Evolutionary conservation across 2,329 filamentous ascomycete species (phyloP).

Genomic region (Phyllosticta citrichinensis): DNA sequence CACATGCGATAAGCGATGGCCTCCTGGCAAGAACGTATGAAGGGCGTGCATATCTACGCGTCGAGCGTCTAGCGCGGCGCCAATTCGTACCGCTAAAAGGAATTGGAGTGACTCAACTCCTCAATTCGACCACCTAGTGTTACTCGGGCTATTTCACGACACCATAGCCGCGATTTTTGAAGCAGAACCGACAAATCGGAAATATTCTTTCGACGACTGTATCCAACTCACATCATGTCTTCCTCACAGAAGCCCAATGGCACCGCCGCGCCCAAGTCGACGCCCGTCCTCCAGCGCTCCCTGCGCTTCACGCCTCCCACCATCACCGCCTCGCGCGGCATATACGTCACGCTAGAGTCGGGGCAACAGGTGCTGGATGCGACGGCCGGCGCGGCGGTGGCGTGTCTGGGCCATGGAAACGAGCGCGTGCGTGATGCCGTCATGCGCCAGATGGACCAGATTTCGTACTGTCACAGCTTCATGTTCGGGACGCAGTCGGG

Average conservation of each 20-base stretch:
- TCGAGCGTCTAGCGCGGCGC: not conserved
- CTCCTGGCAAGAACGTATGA: not conserved
- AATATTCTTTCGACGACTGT: not conserved
- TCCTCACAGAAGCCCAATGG: not conserved
- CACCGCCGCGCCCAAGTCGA: not conserved
- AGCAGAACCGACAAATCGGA: not conserved
- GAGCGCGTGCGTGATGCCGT: slow-evolving; percentile 51
- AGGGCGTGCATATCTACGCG: not conserved
- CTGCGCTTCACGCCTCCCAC: slow-evolving; percentile 37
- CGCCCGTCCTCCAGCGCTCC: slow-evolving; percentile 42
- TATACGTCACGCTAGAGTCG: slow-evolving; percentile 42
- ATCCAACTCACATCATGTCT: not conserved
- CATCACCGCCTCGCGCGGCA: slow-evolving; percentile 40
- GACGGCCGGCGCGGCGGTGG: slow-evolving; percentile 62
- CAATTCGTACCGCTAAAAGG: not conserved
- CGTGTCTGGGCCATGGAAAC: slow-evolving; percentile 60
- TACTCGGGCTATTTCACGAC: not conserved
- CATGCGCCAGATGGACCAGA: slow-evolving; percentile 45
- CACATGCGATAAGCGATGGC: not conserved
- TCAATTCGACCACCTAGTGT: not conserved
- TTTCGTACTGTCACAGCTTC: slow-evolving; percentile 50
- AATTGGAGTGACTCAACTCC: not conserved
- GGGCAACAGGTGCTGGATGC: slow-evolving; percentile 59
- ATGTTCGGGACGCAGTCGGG: slow-evolving; percentile 47
- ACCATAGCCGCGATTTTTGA: not conserved